These are phyloP conservation scores for Suhomyces coccinellae DNA, from an alignment of 1,139 yeast genomes.

Conservation along the genomic window DNA sequence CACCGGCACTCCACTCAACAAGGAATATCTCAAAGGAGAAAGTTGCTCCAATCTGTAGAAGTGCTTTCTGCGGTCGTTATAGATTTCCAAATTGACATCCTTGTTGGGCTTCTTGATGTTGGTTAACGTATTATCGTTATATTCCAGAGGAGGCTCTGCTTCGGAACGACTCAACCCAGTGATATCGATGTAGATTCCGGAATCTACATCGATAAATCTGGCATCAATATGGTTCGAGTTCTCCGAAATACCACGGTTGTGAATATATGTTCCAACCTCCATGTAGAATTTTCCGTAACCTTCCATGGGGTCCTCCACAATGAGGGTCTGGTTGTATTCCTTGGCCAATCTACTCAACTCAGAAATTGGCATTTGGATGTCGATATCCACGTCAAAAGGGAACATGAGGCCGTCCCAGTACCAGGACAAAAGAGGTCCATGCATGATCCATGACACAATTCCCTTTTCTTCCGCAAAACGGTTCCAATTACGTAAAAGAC, in stretches of 20 bases:
- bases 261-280: conserved; percentile 28
- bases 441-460: conserved; percentile 27
- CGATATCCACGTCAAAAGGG: conserved; percentile 24
- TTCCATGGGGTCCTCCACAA: conserved; percentile 26
- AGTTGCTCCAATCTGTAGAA: conserved; percentile 24
- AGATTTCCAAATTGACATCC: conserved; percentile 17
- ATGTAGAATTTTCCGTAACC: conserved; percentile 29
- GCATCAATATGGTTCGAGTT: conserved; percentile 29
- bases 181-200: conserved; percentile 31
- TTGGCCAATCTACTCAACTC: conserved; percentile 19
- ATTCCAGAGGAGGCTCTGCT: conserved; percentile 15
- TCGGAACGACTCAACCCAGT: conserved; percentile 24
- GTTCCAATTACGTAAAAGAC: conserved; percentile 36
- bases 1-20: conserved; percentile 23
- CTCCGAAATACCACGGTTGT: conserved; percentile 23
- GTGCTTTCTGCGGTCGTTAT: conserved; percentile 27
- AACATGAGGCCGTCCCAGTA: conserved; percentile 26
- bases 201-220: conserved; percentile 29
- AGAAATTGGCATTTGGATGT: conserved; percentile 24
- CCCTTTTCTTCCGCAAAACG: conserved; percentile 38
- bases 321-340: conserved; percentile 22
- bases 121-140: conserved; percentile 13
- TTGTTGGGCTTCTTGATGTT: conserved; percentile 16
- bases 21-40: conserved; percentile 23
- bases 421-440: conserved; percentile 25